These are phyloP conservation scores for Globisporangium rhizosaccharum DNA, from an alignment of 352 stramenopile species.

Conservation along the genomic window DNA sequence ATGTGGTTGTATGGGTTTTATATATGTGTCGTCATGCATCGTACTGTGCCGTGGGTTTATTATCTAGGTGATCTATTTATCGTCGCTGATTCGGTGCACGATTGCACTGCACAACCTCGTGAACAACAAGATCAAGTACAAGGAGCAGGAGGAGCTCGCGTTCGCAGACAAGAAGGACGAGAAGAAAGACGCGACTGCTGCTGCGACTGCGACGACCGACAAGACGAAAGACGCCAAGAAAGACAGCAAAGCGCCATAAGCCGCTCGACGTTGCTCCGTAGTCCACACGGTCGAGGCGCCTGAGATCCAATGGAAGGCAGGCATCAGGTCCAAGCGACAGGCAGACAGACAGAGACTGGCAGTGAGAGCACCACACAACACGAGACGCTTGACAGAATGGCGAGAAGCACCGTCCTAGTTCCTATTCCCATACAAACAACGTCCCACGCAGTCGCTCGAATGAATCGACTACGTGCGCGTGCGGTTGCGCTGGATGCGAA, in stretches of 20 bases:
- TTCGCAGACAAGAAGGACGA: conserved; percentile 70
- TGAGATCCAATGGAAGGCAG: not conserved
- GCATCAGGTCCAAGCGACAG: no score
- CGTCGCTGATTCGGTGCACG: conserved; percentile 95
- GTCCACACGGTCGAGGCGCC: not conserved
- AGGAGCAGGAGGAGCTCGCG: conserved; percentile 74
- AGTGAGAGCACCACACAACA: no score
- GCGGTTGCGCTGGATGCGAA: conserved; percentile 43
- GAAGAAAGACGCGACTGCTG: conserved; percentile 32
- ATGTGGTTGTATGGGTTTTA: no score
- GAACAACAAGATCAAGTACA: conserved; percentile 99
- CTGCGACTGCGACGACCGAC: conserved; percentile 3
- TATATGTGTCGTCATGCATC: not conserved
- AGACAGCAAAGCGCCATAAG: conserved; percentile 39
- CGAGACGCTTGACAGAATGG: not conserved
- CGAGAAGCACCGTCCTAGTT: not conserved
- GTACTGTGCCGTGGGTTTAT: not conserved
- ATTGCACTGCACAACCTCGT: conserved; percentile 99
- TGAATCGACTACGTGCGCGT: not conserved
- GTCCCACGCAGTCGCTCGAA: no score
- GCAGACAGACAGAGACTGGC: no score
- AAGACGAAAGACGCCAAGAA: conserved; percentile 41
- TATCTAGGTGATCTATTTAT: conserved; percentile 94
- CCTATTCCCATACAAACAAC: no score
- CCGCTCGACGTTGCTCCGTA: no score